Conservation (phyloP, 495 filamentous ascomycete species). For the Cryomyces minteri region DNA sequence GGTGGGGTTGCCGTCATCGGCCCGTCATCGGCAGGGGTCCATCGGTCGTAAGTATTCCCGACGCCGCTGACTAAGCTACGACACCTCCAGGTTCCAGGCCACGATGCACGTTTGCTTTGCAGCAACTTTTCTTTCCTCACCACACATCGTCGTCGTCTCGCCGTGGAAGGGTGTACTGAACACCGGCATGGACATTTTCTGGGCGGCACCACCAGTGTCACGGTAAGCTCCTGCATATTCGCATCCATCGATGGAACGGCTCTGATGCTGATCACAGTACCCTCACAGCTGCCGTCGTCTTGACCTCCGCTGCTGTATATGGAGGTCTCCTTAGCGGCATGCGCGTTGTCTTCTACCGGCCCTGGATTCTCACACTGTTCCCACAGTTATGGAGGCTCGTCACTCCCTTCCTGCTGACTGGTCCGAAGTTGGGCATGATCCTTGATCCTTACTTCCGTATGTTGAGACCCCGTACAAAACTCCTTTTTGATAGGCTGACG, state of each 20-base stretch:
- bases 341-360: constrained; percentile 38
- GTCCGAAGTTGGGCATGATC: constrained; percentile 40
- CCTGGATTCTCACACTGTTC: constrained; percentile 37
- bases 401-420: constrained; percentile 56
- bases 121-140: no score
- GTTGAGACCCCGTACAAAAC: constrained; percentile 4
- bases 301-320: constrained; percentile 40
- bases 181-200: constrained; percentile 39
- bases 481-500: neutral
- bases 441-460: constrained; percentile 73
- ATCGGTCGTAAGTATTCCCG: no score
- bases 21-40: no score
- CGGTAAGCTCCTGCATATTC: constrained; percentile 30
- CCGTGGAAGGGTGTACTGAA: no score
- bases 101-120: no score
- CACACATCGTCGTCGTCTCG: no score
- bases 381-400: constrained; percentile 54
- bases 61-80: no score
- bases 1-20: no score
- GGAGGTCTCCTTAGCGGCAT: constrained; percentile 34
- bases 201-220: constrained; percentile 49
- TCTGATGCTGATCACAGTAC: constrained; percentile 41
- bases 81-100: no score
- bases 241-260: constrained; percentile 1
- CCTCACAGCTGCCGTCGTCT: constrained; percentile 46